These are phyloP conservation scores for Clonostachys rhizophaga DNA, from an alignment of 2,329 filamentous ascomycete species.

Conservation along the genomic window DNA sequence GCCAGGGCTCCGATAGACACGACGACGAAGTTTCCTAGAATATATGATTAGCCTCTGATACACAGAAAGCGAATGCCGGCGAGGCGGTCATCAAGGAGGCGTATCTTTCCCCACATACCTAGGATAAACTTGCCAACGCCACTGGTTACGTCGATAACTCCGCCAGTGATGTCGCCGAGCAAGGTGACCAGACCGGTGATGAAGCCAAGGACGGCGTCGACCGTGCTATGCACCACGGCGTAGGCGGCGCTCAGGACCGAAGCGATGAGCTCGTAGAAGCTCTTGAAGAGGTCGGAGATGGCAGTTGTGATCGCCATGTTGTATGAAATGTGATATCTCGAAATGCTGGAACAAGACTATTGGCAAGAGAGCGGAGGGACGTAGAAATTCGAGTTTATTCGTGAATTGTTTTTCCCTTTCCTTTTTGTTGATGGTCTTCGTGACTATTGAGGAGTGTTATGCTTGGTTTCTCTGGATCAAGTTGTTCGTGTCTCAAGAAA, in stretches of 20 bases:
- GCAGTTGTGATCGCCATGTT: constrained; percentile 28
- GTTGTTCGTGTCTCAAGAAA: no score
- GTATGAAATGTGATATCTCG: neutral
- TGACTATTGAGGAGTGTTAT: no score
- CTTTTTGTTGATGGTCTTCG: neutral
- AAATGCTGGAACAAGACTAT: no score
- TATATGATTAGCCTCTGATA: neutral
- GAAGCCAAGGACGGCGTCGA: constrained; percentile 25
- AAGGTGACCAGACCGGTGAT: constrained; percentile 28
- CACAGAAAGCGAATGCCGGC: neutral
- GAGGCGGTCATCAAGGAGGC: neutral
- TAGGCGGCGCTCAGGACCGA: constrained; percentile 27
- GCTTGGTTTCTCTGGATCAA: no score
- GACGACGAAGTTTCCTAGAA: constrained; percentile 27
- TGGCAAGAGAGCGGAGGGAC: no score
- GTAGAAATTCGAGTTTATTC: neutral
- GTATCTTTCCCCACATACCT: constrained; percentile 17
- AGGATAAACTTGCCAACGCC: constrained; percentile 32
- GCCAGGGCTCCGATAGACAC: constrained; percentile 22
- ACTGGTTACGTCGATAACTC: constrained; percentile 27
- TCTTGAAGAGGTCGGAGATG: constrained; percentile 29
- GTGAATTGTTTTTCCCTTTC: neutral
- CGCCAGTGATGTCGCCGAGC: constrained; percentile 23
- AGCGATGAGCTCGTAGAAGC: constrained; percentile 32
- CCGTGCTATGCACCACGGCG: constrained; percentile 21